Base-by-base conservation (phyloP, 2,329 filamentous ascomycete species). In the Colletotrichum siamense region DNA sequence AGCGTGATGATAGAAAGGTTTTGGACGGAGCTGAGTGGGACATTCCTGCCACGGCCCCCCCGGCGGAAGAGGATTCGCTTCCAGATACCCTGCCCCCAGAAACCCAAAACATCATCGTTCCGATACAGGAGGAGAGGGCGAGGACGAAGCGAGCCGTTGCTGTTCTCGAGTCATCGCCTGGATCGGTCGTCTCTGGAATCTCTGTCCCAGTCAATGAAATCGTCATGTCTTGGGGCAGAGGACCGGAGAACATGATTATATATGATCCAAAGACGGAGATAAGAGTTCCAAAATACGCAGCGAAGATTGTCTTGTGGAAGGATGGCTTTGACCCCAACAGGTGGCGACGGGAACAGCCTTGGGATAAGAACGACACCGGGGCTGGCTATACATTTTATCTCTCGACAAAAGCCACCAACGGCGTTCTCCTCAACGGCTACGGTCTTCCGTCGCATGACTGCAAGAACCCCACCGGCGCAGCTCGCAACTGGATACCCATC, bases 241-340 rank as follows among this genome's bases (percentile, higher is more conserved):
- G 91, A 0, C 87, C 85, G 1, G 87, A 89, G 24, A 96, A 95
- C 80, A 96, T 94, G 0, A 85, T 93, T 34, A 87, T 93, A 4
- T 95, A 96, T 80, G 84, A 90, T 1, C 87, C 93, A 64, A 86
- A 84, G 34, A 85, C 87, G 28, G 95, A 98, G 79, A 89, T 88
- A 3, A 93, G 93, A 18, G 92, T 99, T 44, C 95, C 96, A 2
- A 96, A 96, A 82, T 93, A 93, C 78, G 95, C 95, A 1, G 92
- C 98, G 79, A 94, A 95, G 80, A 87, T 98, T 49, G 88, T 95
- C 39, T 91, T 97, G 34, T 95, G 94, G 89, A 92, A 91, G 71
- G 90, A 92, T 1, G 91, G 91, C 13, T 93, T 93, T 74, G 93
- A 95, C 73, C 88, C 90, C 9, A 87, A 87, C 65, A 89, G 88